Evolutionary conservation across 2,329 filamentous ascomycete genomes (phyloP).

Genomic region (Nemania bipapillata): DNA sequence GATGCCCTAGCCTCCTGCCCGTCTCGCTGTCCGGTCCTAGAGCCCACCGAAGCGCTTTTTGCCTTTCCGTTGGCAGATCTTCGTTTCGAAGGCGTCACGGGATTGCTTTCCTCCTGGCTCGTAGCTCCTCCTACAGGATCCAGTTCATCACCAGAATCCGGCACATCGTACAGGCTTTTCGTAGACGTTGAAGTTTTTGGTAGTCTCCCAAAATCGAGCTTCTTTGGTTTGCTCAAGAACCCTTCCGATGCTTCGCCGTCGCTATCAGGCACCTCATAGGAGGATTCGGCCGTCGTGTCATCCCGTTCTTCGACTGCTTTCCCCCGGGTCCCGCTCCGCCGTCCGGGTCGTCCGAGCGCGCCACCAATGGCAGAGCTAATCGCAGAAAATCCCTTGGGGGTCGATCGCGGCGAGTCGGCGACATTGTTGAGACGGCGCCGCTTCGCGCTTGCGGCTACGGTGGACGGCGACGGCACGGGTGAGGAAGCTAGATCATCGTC

Average conservation of each 20-base stretch:
- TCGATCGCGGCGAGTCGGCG: slow-evolving; percentile 42
- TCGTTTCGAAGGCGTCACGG: slow-evolving; percentile 34
- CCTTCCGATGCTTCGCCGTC: slow-evolving; percentile 34
- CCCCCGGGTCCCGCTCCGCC: slow-evolving; percentile 22
- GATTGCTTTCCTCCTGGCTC: slow-evolving; percentile 28
- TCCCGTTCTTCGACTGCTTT: slow-evolving; percentile 20
- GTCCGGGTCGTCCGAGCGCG: slow-evolving; percentile 26
- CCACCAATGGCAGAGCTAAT: slow-evolving; percentile 45
- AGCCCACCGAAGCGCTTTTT: slow-evolving; percentile 5
- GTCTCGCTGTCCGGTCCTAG: slow-evolving; percentile 8
- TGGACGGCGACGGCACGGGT: slow-evolving; percentile 40
- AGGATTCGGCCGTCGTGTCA: slow-evolving; percentile 29
- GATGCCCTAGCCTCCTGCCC: slow-evolving; percentile 19
- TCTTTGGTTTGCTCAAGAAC: slow-evolving; percentile 43
- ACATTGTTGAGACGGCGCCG: slow-evolving; percentile 41
- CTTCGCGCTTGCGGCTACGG: slow-evolving; percentile 42
- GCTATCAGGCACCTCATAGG: slow-evolving; percentile 41
- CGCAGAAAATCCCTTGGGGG: slow-evolving; percentile 42
- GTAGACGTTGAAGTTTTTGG: slow-evolving; percentile 22
- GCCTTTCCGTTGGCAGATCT: slow-evolving; percentile 19
- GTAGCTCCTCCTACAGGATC: slow-evolving; percentile 14
- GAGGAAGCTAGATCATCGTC: slow-evolving; percentile 42
- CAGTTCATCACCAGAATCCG: slow-evolving; percentile 47
- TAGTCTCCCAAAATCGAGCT: slow-evolving; percentile 40
- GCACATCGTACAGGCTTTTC: slow-evolving; percentile 47